Evolutionary conservation across 1,139 yeast species (phyloP).

Genomic region (Taphrina pruni): DNA sequence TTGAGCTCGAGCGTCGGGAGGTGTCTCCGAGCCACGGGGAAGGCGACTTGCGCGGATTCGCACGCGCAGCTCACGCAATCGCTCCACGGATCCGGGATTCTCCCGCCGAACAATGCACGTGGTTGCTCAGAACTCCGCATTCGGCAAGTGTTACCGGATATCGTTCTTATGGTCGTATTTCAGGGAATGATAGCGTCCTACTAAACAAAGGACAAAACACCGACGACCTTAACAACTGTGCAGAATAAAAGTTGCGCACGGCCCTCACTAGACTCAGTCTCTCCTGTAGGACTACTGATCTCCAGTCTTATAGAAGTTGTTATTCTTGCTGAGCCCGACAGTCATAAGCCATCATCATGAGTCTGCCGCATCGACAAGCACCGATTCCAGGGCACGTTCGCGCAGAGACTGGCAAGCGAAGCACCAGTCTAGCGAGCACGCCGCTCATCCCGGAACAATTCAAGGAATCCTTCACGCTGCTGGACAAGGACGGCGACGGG

Average conservation of each 20-base stretch:
- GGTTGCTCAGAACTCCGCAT: neutral
- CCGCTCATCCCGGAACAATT: conserved; percentile 47
- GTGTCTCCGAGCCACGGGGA: no score
- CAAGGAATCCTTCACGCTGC: conserved; percentile 63
- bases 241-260: neutral
- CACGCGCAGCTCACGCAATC: conserved; percentile 5
- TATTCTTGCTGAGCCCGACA: neutral
- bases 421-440: conserved; percentile 33
- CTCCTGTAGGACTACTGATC: no score
- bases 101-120: no score
- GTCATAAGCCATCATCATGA: neutral
- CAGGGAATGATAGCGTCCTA: neutral
- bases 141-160: conserved; percentile 11
- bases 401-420: conserved; percentile 19
- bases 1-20: no score
- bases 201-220: conserved; percentile 21
- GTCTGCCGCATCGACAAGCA: conserved; percentile 8
- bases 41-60: no score
- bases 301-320: no score
- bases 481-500: conserved; percentile 88
- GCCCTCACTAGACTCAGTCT: no score
- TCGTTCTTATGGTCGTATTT: neutral
- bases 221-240: neutral
- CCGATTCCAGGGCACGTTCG: conserved; percentile 12
- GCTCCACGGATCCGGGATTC: no score